Evolutionary conservation across 148 eudicot species (phyloP).

Genomic region (Rhododendron mucronatum): DNA sequence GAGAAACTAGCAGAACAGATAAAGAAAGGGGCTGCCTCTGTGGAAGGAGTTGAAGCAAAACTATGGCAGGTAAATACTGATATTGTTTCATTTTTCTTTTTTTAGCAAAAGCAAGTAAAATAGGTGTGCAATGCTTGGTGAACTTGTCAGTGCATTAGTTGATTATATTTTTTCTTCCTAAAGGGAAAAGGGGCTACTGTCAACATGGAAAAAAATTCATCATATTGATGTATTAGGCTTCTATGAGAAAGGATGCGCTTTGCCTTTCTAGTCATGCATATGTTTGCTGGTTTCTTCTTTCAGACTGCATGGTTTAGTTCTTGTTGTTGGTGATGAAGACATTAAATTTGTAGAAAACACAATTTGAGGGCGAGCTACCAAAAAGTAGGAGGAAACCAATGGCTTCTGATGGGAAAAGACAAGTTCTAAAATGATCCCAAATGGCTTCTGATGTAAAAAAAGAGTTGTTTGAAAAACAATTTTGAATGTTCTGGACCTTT

Average conservation of each 20-base stretch:
- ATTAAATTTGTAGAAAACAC: neutral
- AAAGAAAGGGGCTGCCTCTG: constrained; percentile 86
- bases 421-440: neutral
- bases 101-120: neutral
- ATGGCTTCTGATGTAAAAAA: neutral
- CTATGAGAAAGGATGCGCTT: neutral
- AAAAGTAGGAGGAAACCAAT: neutral
- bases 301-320: neutral
- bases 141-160: neutral
- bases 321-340: neutral
- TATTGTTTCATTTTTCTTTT: neutral
- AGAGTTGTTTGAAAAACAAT: neutral
- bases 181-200: neutral
- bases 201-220: neutral
- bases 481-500: neutral
- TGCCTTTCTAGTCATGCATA: neutral
- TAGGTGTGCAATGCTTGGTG: neutral
- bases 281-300: neutral
- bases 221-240: neutral
- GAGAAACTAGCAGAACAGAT: constrained; percentile 82
- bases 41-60: constrained; percentile 84
- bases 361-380: neutral
- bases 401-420: neutral
- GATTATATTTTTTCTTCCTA: neutral
- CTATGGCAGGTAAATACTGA: constrained; percentile 68